These are phyloP conservation scores for Isochrysis galbana DNA, from an alignment of 78 protist genomes.

Conservation along the genomic window DNA sequence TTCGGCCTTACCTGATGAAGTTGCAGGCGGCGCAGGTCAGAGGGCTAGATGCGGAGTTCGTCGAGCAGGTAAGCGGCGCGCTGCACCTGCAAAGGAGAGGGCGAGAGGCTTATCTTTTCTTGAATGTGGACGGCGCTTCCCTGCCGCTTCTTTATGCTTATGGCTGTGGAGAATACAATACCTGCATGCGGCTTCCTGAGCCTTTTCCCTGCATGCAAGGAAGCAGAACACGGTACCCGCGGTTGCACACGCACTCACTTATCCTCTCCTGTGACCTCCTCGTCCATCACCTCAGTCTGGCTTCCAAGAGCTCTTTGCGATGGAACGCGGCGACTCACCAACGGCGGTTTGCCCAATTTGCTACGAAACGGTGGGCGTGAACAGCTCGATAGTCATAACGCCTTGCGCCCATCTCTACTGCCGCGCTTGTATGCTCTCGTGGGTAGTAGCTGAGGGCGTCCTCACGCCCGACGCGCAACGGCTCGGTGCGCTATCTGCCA, in stretches of 20 bases:
- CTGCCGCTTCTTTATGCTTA: no score
- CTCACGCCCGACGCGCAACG: background rate
- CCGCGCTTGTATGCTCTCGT: background rate
- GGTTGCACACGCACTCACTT: no score
- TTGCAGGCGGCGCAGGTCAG: background rate
- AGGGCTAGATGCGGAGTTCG: background rate
- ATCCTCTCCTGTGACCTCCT: no score
- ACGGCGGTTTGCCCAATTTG: slow-evolving; percentile 1
- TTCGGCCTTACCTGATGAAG: background rate
- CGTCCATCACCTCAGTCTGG: no score
- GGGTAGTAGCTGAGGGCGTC: background rate
- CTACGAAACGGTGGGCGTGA: background rate
- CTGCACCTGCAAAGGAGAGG: no score
- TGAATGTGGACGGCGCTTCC: no score
- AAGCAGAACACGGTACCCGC: no score
- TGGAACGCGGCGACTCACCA: background rate
- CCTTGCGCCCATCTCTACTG: background rate
- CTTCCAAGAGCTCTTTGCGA: background rate
- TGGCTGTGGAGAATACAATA: no score
- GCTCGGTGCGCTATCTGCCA: background rate
- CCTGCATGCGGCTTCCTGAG: no score
- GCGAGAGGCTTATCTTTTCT: no score
- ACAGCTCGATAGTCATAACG: background rate
- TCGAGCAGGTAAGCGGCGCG: no score
- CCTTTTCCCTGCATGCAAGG: no score